Evolutionary conservation across 345 rosid genomes (phyloP), one percentile per base, ranked within the genome.

Genomic region (Salix viminalis): DNA sequence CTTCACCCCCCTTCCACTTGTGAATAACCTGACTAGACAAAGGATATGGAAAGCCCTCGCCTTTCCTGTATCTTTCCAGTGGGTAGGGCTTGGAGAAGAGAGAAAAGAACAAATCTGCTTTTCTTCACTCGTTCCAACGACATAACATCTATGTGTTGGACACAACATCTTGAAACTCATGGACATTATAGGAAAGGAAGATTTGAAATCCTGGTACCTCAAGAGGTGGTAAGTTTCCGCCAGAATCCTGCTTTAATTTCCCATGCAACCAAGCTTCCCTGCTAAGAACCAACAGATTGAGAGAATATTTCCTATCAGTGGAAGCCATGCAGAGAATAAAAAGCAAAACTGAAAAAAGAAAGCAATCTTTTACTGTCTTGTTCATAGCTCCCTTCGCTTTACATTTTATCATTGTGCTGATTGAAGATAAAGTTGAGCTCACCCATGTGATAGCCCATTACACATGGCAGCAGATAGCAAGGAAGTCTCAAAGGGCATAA

Each of bases 251-350:
- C 32, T 88, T 89, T 74, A 86, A 72, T 84, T 87, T 92, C 78
- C 87, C 94, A 89, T 91, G 91, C 91, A 96, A 82, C 95, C 95
- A 93, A 86, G 92, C 92, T 85, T 93, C 97, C 88, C 97, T 96
- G 95, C 82, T 82, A 80, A 70, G 80, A 86, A 79, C 75, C 83
- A 83, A 82, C 76, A 82, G 71, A 80, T 65, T 52, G 79, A 84
- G 84, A 84, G 86, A 82, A 88, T 84, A 74, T 81, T 86, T 56
- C 67, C 44, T 80, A 80, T 86, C 82, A 80, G 88, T 86, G 85
- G 84, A 82, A 83, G 86, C 89, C 86, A 87, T 86, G 90, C 91
- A 90, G 79, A 76, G 44, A 67, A 37, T 10, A 78, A 81, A 78
- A 84, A 15, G 77, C 44, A 79, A 83, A 85, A 74, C 41, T 75